A percentile compares a stretch with the other conserved stretches of the same genome.
phyloP scores from a whole-genome alignment of 805 yeast genomes.

The Zygosaccharomyces rouxii region DNA sequence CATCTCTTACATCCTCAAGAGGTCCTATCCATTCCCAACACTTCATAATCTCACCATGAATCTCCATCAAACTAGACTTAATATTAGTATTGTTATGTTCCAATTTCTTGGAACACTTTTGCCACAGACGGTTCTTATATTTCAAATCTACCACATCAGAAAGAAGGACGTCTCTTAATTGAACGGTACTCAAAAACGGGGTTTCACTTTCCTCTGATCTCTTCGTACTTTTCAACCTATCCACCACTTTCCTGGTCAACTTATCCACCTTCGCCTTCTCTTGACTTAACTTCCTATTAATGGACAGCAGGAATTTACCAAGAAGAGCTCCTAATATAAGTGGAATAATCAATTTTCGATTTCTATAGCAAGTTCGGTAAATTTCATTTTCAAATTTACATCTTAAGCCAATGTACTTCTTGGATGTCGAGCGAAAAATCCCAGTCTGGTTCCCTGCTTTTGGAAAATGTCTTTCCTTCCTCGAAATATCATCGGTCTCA shows the following conservation, averaged over 20 bases:
- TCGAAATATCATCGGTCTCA: constrained; percentile 39
- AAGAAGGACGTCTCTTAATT: constrained; percentile 62
- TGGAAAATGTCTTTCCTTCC: constrained; percentile 38
- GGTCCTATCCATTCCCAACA: constrained; percentile 82
- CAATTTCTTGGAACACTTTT: constrained; percentile 46
- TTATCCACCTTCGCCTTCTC: constrained; percentile 43
- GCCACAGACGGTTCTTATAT: constrained; percentile 53
- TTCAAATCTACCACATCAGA: constrained; percentile 30
- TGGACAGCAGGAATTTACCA: constrained; percentile 33
- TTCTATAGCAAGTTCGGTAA: constrained; percentile 35
- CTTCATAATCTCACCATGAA: constrained; percentile 81
- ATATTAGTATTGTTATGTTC: constrained; percentile 62
- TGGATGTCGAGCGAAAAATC: constrained; percentile 71
- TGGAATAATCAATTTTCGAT: constrained; percentile 21
- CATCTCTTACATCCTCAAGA: not conserved
- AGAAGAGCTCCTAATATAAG: constrained; percentile 13
- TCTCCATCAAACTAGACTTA: constrained; percentile 57
- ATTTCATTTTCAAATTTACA: constrained; percentile 55
- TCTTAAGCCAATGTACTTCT: constrained; percentile 52
- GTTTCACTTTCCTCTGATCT: constrained; percentile 9
- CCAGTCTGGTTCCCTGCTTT: constrained; percentile 37
- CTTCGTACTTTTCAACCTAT: constrained; percentile 47
- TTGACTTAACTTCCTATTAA: constrained; percentile 36
- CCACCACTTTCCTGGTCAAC: constrained; percentile 45
- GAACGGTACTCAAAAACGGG: constrained; percentile 60